Evolutionary conservation across 1,284 basidiomycete genomes (phyloP), one percentile per base, ranked within the genome.

Genomic region (Cystobasidium pallidum): DNA sequence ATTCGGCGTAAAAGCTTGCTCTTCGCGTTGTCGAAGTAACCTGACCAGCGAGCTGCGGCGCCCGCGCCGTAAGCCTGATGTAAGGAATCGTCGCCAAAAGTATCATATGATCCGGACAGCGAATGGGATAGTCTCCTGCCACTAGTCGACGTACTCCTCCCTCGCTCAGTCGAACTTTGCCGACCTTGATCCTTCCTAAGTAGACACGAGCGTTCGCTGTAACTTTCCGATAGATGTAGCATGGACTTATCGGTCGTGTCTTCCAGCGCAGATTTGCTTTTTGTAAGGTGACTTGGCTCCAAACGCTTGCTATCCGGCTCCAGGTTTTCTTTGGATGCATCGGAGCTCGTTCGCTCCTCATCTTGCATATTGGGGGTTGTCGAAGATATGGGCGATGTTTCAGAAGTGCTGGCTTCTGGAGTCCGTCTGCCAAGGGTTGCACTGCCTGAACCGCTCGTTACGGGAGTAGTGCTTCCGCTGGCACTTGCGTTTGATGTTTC

Each of bases 401-500:
- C 13, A 41, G 30, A 36, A 21, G n/a, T 45, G 13, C 58, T 45
- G 36, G 58, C 58, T 57, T 57, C 54, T 19, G 54, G 54, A 6
- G 54, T 57, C 28, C 36, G 10, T 8, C n/a, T 30, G 17, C 54
- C 54, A 19, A 57, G 17, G 4, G 54, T 57, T 15, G 32, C 54
- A 34, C 54, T 57, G 30, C 54, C 54, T 36, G 34, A 30, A n/a
- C 54, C 36, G 54, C 54, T 57, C n/a, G 54, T 32, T n/a, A 34
- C 30, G 3, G 54, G 54, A n/a, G 54, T 51, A 26, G 21, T 57
- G 54, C 30, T 57, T 34, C 30, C 28, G 24, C 39, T 58, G 6
- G 55, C 59, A 62, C 36, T 62, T n/a, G 59, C 59, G n/a, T 19
- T 36, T 41, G 59, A 4, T 43, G 59, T 41, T 26, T 62, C 59